Percentiles rank a stretch among this genome's conserved stretches.
phyloP scores from a whole-genome alignment of 495 filamentous ascomycete species.

The Neurospora sp. region DNA sequence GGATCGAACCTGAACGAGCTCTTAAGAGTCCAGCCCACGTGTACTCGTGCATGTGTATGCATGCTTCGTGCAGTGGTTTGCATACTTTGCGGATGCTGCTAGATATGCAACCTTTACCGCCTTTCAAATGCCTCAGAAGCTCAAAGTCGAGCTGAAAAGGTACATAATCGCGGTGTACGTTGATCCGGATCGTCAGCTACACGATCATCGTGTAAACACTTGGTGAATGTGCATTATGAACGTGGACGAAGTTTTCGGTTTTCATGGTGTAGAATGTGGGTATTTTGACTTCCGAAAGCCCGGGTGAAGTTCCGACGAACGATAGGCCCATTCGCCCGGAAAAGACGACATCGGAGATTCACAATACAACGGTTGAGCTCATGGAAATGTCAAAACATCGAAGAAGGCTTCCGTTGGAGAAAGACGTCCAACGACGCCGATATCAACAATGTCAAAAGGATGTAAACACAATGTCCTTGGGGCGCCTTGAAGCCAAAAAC shows the following conservation, averaged over 20 bases:
- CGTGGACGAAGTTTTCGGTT: not conserved
- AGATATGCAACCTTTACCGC: not conserved
- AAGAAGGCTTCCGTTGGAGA: not conserved
- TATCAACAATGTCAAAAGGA: not conserved
- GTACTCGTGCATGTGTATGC: not conserved
- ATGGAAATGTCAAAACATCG: not conserved
- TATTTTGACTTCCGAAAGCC: not conserved
- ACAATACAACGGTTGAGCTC: not conserved
- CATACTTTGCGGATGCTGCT: not conserved
- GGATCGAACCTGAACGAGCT: not conserved
- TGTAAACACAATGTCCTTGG: not conserved
- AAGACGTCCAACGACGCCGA: not conserved
- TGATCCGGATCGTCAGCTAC: not conserved
- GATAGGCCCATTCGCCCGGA: not conserved
- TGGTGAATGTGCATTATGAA: not conserved
- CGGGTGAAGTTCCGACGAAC: not conserved
- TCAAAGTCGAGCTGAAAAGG: not conserved
- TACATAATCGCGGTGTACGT: not conserved
- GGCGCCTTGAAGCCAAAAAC: not conserved
- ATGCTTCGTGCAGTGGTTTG: not conserved
- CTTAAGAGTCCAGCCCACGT: not conserved
- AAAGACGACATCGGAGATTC: not conserved
- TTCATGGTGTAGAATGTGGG: not conserved
- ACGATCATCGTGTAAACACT: not conserved
- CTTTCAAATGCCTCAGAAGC: not conserved